These are phyloP conservation scores for Nemania diffusa DNA, from an alignment of 2,329 filamentous ascomycete species.

Conservation along the genomic window DNA sequence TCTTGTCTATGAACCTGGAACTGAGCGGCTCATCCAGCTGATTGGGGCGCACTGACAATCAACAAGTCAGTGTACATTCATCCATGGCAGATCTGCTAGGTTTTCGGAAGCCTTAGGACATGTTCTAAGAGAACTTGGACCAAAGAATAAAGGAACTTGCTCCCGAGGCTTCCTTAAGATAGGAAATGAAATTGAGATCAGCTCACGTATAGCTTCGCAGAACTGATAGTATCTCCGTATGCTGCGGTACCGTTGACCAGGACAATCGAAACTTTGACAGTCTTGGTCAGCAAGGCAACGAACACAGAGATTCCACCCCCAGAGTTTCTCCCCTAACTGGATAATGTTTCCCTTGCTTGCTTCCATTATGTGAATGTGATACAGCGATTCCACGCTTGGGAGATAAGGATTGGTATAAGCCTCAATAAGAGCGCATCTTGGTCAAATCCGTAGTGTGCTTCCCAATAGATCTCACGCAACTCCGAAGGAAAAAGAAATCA, in stretches of 20 bases:
- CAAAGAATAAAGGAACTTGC: too few species aligned
- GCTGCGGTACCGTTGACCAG: slow-evolving; percentile 7
- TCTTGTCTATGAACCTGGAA: not conserved
- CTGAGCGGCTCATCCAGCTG: not conserved
- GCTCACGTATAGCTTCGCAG: slow-evolving; percentile 6
- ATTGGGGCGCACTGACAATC: slow-evolving; percentile 3
- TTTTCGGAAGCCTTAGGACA: too few species aligned
- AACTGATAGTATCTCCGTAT: slow-evolving; percentile 9
- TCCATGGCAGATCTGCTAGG: too few species aligned
- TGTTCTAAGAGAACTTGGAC: too few species aligned
- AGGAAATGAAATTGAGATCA: too few species aligned
- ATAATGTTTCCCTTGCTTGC: not conserved
- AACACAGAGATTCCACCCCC: not conserved
- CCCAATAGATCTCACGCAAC: not conserved
- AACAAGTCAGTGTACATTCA: too few species aligned
- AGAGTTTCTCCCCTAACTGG: not conserved
- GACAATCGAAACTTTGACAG: not conserved
- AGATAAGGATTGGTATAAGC: too few species aligned
- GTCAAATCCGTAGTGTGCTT: not conserved
- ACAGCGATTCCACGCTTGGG: not conserved
- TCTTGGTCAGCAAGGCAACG: not conserved
- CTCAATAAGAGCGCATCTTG: not conserved
- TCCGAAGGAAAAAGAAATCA: not conserved
- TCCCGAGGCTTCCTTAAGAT: too few species aligned
- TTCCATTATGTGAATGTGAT: not conserved